Evolutionary conservation across 169 alveolate genomes (phyloP), one percentile per base, ranked within the genome.

Genomic region (Cryptosporidium muris): DNA sequence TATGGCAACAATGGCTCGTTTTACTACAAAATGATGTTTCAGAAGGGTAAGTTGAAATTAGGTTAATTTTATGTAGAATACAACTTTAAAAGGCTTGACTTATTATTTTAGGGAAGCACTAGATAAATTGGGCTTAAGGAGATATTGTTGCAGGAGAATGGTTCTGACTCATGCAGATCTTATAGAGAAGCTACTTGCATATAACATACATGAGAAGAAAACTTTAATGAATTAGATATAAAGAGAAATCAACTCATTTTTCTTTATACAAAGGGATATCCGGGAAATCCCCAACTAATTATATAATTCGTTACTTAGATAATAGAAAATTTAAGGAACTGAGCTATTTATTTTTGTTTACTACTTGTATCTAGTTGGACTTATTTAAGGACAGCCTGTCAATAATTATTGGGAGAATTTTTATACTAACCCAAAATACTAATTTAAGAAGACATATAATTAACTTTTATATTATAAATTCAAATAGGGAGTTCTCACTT

Each of bases 151-250:
- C 89, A 88, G 98, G 88, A 92, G 99, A 74, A 98, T 98, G 99
- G 91, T 98, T 45, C 94, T 98, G 34, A 96, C 99, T 56, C 99
- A 98, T 89, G 99, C 97, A 40, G 99, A 98, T 88, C 91, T 98
- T 80, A 97, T 97, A 67, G 99, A 96, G 64, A 97, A 97, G 92
- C 95, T 98, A 11, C 93, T 98, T 54, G 96, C 95, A 56, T 98
- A 98, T 93, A 98, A 98, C 92, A 96, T 88, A 43, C 81, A 82
- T 25, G 91, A 88, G 56, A 85, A 89, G 34, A 85, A 74, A 12
- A 62, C 85, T 36, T 16, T 62, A 60, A 42, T 62, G 63, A 64
- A 45, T 34, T 64, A 64, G 38, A 14, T 12, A 9, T 9, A 49
- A 8, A 49, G 12, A 9, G 12, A 62, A 37, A 3, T 40, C 37